A percentile compares a stretch with the other conserved stretches of the same genome.
Conservation (phyloP, 108 stramenopile genomes). For the Conticribra weissflogii region DNA sequence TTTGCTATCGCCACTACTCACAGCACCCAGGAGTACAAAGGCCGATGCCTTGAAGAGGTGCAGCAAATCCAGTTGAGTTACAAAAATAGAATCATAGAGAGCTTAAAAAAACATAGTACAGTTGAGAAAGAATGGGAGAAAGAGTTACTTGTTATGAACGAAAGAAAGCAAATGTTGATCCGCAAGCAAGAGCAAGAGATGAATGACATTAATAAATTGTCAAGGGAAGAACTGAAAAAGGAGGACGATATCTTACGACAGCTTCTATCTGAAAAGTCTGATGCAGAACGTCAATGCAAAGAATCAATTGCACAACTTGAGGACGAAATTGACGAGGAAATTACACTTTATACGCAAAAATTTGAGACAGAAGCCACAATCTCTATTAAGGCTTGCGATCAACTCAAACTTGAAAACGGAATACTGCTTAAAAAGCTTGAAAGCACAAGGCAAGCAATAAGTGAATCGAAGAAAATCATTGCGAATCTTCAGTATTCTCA, state of each 20-base stretch:
- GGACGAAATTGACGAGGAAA: slow-evolving; percentile 1
- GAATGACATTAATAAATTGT: background rate
- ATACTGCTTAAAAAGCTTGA: background rate
- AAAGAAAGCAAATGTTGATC: background rate
- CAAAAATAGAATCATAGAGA: background rate
- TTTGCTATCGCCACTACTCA: background rate
- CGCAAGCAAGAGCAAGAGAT: background rate
- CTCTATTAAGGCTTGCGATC: background rate
- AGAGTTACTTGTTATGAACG: background rate
- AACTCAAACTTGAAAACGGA: background rate
- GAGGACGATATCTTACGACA: background rate
- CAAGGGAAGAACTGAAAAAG: background rate
- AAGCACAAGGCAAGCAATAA: background rate
- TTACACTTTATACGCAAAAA: background rate
- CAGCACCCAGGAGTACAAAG: background rate
- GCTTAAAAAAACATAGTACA: background rate
- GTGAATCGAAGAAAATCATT: background rate
- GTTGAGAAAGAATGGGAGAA: background rate
- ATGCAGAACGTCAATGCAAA: background rate
- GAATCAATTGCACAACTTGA: background rate
- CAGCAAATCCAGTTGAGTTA: background rate
- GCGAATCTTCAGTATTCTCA: background rate
- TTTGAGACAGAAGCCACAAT: background rate
- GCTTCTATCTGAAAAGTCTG: background rate
- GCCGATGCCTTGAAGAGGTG: background rate